Evolutionary conservation across 106 monocot genomes (phyloP).

Genomic region (Platanthera guangdongensis): DNA sequence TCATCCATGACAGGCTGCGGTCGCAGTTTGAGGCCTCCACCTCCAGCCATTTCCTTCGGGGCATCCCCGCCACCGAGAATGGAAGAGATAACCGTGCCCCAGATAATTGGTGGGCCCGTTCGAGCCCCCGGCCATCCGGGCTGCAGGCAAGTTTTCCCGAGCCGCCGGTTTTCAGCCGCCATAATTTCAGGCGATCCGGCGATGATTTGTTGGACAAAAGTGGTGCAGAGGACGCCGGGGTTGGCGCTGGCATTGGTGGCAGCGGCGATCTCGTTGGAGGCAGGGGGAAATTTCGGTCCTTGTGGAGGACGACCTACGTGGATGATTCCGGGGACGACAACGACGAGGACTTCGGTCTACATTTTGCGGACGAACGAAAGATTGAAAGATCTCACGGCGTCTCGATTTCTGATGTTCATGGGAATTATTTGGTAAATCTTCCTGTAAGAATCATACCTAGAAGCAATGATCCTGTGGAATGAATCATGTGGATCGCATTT

Average conservation of each 20-base stretch:
- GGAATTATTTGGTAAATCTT: conserved; percentile 19
- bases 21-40: conserved; percentile 56
- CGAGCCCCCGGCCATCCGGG: background rate
- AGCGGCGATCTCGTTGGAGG: background rate
- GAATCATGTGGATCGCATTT: background rate
- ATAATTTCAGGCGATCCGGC: conserved; percentile 17
- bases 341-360: conserved; percentile 25
- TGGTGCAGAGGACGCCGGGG: conserved; percentile 12
- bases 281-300: conserved; percentile 5
- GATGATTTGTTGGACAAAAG: conserved; percentile 27
- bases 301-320: conserved; percentile 30
- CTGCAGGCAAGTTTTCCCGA: conserved; percentile 49
- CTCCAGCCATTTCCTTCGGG: conserved; percentile 32
- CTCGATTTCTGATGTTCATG: conserved; percentile 5
- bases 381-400: conserved; percentile 1
- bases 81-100: conserved; percentile 5
- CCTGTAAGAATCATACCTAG: conserved; percentile 58
- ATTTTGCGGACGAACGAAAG: conserved; percentile 30
- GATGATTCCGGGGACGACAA: conserved; percentile 24
- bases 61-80: conserved; percentile 10
- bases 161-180: conserved; percentile 26
- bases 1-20: conserved; percentile 17
- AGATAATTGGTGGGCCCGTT: conserved; percentile 55
- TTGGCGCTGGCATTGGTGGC: background rate
- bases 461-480: conserved; percentile 48